These are phyloP conservation scores for Pseudisothecium myosuroides DNA, from an alignment of 225 moss, liverwort and hornwort genomes.

Conservation along the genomic window DNA sequence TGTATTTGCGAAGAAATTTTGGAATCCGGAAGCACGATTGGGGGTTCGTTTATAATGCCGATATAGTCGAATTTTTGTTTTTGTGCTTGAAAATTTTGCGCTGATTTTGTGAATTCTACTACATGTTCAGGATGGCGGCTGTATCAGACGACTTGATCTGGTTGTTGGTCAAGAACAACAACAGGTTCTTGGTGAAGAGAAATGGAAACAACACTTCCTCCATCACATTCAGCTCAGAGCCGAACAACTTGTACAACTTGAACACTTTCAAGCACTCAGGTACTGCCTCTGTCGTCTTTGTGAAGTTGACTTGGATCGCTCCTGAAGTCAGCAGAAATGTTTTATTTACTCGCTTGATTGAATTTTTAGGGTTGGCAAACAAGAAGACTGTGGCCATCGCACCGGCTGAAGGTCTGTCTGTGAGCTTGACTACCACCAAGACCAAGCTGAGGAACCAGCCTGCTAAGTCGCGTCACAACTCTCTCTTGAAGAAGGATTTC, in stretches of 20 bases:
- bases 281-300: neutral
- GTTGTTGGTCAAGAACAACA: slow-evolving; percentile 91
- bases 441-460: slow-evolving; percentile 67
- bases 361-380: slow-evolving; percentile 64
- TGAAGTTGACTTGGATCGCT: neutral
- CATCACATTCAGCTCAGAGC: slow-evolving; percentile 88
- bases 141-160: slow-evolving; percentile 91
- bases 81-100: too few species aligned
- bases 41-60: neutral
- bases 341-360: neutral
- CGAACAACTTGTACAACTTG: slow-evolving; percentile 86
- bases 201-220: slow-evolving; percentile 90
- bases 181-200: slow-evolving; percentile 83
- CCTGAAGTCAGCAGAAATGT: too few species aligned
- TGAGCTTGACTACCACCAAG: slow-evolving; percentile 66
- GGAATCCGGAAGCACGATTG: neutral
- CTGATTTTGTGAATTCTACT: neutral
- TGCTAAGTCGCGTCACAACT: slow-evolving; percentile 35
- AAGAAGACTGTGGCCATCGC: slow-evolving; percentile 78
- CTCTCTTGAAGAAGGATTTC: slow-evolving; percentile 85
- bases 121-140: slow-evolving; percentile 9
- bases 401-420: slow-evolving; percentile 47
- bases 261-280: slow-evolving; percentile 91
- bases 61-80: neutral
- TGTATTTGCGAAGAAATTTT: neutral